Conservation (phyloP, 2,329 filamentous ascomycete genomes). For the Penicillium concentricum region DNA sequence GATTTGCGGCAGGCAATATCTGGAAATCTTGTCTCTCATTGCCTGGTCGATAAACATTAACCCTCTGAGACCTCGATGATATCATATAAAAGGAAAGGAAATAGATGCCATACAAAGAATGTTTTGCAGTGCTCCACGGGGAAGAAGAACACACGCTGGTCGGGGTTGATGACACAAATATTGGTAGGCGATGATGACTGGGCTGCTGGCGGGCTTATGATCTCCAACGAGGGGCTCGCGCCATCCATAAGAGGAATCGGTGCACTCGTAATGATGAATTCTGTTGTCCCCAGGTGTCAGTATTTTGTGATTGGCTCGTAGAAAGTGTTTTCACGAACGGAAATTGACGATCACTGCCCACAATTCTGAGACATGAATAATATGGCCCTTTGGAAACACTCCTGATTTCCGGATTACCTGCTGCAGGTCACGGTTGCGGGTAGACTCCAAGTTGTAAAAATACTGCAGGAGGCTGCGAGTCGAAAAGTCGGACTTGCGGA, state of each 20-base stretch:
- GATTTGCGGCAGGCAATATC: background rate
- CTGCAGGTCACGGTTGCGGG: background rate
- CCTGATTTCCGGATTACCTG: background rate
- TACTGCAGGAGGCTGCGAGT: background rate
- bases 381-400: background rate
- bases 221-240: background rate
- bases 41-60: background rate
- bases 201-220: background rate
- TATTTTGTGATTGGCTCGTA: background rate
- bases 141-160: background rate
- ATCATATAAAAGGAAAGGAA: background rate
- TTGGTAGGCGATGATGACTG: background rate
- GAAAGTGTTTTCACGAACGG: background rate
- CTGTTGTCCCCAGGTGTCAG: background rate
- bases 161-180: background rate
- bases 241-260: background rate
- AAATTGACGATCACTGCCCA: background rate
- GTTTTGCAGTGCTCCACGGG: background rate
- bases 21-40: background rate
- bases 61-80: background rate
- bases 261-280: background rate
- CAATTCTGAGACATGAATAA: background rate
- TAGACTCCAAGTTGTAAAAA: background rate
- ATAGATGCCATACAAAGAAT: background rate
- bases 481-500: background rate